Evolutionary conservation across 495 filamentous ascomycete species (phyloP).

Genomic region (Aspergillus affinis): DNA sequence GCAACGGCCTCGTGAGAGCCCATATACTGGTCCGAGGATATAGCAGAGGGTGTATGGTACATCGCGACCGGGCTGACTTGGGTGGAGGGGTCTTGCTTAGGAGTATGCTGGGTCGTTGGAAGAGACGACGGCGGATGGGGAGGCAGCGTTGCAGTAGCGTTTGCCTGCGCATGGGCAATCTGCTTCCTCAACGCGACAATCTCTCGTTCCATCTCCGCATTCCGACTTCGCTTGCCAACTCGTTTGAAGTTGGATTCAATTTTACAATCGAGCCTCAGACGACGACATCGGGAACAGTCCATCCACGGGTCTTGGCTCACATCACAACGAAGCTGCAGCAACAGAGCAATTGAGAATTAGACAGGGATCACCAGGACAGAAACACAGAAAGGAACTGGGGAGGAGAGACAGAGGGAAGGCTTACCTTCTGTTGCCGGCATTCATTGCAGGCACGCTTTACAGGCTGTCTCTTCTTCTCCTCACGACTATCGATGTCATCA

Average conservation of each 20-base stretch:
- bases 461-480: slow-evolving; percentile 66
- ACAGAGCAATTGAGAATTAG: not conserved
- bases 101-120: slow-evolving; percentile 50
- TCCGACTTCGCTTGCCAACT: slow-evolving; percentile 83
- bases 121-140: slow-evolving; percentile 50
- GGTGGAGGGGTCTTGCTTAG: slow-evolving; percentile 50
- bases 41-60: slow-evolving; percentile 45
- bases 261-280: slow-evolving; percentile 82
- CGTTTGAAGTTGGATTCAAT: slow-evolving; percentile 95
- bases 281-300: slow-evolving; percentile 79
- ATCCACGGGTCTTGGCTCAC: slow-evolving; percentile 83
- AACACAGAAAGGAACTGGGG: not conserved
- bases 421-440: slow-evolving; percentile 91
- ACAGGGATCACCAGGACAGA: not conserved
- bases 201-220: slow-evolving; percentile 84
- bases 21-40: slow-evolving; percentile 62
- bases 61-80: slow-evolving; percentile 44
- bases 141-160: slow-evolving; percentile 44
- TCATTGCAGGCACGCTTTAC: slow-evolving; percentile 93
- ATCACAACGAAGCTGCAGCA: slow-evolving; percentile 76
- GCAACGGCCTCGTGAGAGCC: slow-evolving; percentile 83
- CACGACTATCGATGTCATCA: slow-evolving; percentile 56
- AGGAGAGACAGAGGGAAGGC: slow-evolving; percentile 14
- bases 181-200: slow-evolving; percentile 65
- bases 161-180: slow-evolving; percentile 51